Evolutionary conservation across 176 grass and related monocot genomes (phyloP).

Genomic region (Carex pumila): DNA sequence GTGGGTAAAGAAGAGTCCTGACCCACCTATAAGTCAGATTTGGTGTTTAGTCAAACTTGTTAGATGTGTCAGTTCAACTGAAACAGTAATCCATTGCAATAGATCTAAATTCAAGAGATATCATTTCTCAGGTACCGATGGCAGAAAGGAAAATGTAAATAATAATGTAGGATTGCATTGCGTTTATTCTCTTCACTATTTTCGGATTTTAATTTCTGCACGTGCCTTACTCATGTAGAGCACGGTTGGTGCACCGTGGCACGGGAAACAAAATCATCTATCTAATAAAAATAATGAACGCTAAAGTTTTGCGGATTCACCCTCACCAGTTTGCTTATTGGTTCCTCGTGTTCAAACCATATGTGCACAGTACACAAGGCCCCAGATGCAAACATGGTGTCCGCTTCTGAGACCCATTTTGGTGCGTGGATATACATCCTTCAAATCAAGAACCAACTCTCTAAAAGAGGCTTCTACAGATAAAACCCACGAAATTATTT

Average conservation of each 20-base stretch:
- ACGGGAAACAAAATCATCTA: not conserved
- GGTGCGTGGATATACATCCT: not conserved
- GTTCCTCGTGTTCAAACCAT: not conserved
- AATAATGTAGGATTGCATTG: not conserved
- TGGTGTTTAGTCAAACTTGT: slow-evolving; percentile 1
- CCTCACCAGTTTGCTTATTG: not conserved
- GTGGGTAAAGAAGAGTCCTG: not conserved
- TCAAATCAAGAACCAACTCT: not conserved
- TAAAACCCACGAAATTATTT: not conserved
- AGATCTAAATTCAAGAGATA: not conserved
- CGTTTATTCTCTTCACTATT: slow-evolving; percentile 3
- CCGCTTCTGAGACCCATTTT: not conserved
- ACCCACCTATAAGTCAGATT: not conserved
- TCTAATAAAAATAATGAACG: not conserved
- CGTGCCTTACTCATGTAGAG: not conserved
- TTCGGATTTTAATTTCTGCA: not conserved
- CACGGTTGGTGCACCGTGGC: not conserved
- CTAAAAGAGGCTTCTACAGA: not conserved
- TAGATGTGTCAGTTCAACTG: not conserved
- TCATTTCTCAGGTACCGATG: not conserved
- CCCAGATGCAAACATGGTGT: not conserved
- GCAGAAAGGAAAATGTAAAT: not conserved
- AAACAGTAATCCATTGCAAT: not conserved
- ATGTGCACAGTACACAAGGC: not conserved
- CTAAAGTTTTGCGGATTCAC: not conserved